Evolutionary conservation across 1,284 basidiomycete species (phyloP), one percentile per base, ranked within the genome.

Genomic region (Moniliophthora roreri): DNA sequence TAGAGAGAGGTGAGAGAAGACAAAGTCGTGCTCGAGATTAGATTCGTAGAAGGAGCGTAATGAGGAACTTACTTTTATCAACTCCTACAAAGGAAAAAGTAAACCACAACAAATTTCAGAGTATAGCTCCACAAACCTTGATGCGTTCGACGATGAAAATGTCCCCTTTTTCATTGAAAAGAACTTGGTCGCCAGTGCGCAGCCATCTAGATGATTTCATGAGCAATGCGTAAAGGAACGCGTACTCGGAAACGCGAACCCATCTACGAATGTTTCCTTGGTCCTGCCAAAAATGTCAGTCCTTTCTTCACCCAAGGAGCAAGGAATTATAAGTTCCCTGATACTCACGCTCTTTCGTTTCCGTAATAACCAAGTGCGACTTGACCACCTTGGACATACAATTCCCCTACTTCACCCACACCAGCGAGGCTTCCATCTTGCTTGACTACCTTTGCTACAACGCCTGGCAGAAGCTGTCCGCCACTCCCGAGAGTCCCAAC

Each of bases 401-500:
- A 49, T 40, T 58, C 57, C 10, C 57, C 57, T 15, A 52, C 46
- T 42, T 58, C 57, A 20, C 57, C 57, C 24, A 44, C 48, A 16
- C 54, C 47, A 15, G 60, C 58, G 9, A 60, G 41, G 20, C 47
- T 56, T 35, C 62, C 62, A 16, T 62, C 62, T 3, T 48, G 37
- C 37, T 56, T 58, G 16, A 62, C 58, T 20, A 62, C 59, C 41
- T 62, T 61, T 4, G 53, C 59, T 11, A 37, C 16, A 6, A 59
- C 59, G 0, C 61, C 60, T 3, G 60, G 60, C 15, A 63, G 51
- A 26, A 63, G 48, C 42, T 60, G 62, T 16, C 62, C 60, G 1
- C 54, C 60, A 38, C 60, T 62, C 6, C 60, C 62, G 21, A 62
- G 53, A 1, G 60, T 62, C 18, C 60, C 62, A 2, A 60, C 39